These are phyloP conservation scores for Berberis vulgaris DNA, from an alignment of 164 flowering plant species.

Conservation along the genomic window DNA sequence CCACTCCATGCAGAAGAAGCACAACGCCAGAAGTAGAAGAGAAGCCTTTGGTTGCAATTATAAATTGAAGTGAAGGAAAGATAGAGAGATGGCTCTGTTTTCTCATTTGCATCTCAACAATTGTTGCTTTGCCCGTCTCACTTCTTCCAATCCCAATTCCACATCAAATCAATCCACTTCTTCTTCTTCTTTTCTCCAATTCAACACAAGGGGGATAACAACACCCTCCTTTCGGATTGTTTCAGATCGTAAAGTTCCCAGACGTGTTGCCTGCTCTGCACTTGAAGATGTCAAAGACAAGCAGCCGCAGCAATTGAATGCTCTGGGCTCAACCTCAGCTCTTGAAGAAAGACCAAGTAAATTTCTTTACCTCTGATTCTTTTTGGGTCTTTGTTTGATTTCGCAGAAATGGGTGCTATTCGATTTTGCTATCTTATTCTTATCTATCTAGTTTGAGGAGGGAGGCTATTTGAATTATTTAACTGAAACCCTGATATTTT, in stretches of 20 bases:
- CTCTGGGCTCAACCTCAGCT: constrained; percentile 43
- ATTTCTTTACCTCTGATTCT: constrained; percentile 3
- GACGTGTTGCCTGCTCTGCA: constrained; percentile 37
- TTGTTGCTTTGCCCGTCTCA: too few relatives aligned
- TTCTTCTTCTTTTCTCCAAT: constrained; percentile 13
- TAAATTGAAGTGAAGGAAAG: too few relatives aligned
- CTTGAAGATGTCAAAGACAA: constrained; percentile 31
- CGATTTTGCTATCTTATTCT: too few relatives aligned
- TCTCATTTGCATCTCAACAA: neutral
- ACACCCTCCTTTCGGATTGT: neutral
- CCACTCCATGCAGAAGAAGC: too few relatives aligned
- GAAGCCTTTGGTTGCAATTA: too few relatives aligned
- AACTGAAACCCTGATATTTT: too few relatives aligned
- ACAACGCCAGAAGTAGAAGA: too few relatives aligned
- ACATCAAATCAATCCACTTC: constrained; percentile 9
- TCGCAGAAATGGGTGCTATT: too few relatives aligned
- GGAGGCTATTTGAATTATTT: too few relatives aligned
- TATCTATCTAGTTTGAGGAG: too few relatives aligned
- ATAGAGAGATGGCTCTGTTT: neutral
- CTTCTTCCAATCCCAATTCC: neutral
- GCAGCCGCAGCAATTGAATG: constrained; percentile 24
- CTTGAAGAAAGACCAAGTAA: constrained; percentile 64
- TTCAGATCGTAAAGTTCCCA: constrained; percentile 4
- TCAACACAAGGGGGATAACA: constrained; percentile 9
- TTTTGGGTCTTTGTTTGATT: too few relatives aligned